Evolutionary conservation across 192 early-diverging fungal genomes (phyloP), one percentile per base, ranked within the genome.

Genomic region (Tieghemiomyces parasiticus): DNA sequence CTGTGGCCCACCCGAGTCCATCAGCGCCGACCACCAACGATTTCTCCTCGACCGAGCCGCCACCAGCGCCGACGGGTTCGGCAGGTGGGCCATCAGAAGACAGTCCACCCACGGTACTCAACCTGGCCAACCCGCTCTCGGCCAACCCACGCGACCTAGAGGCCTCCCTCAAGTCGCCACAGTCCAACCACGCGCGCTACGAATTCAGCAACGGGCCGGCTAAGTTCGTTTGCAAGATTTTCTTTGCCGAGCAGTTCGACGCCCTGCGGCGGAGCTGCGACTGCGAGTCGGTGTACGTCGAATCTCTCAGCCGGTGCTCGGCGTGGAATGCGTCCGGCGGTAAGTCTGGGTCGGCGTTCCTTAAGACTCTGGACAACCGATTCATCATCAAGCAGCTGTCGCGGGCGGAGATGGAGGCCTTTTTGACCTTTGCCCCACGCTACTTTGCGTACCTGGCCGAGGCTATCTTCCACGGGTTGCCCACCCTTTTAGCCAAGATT

Each of bases 231-330:
- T 97, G 94, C 80, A 88, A 88, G 60, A 86, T 91, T 12, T 95
- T 86, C 67, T 97, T 83, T 68, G 82, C 90, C 12, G 87, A 90
- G 63, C 89, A 97, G 69, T 97, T 97, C 66, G 90, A 95, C 68
- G 87, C 83, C 0, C 64, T 97, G 53, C 78, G 94, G 24, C 78
- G 83, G 8, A 85, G 86, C 52, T 88, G 89, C 59, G 89, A 87
- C 9, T 86, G 87, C 51, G 88, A 91, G 30, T 81, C 84, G 51
- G 82, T 75, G 35, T 95, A 83, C 63, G 81, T 92, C 29, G 82
- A 89, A 65, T 93, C 90, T 0, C 66, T 97, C 13, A 81, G 90
- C 10, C 77, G 88, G n/a, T 97, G 94, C 64, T 74, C 86, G 56
- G 77, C 81, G 46, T 95, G 91, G 81, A 80, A 88, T 61, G 80